Conservation (phyloP, 257 asterid genomes). For the Forsythia suspensa region DNA sequence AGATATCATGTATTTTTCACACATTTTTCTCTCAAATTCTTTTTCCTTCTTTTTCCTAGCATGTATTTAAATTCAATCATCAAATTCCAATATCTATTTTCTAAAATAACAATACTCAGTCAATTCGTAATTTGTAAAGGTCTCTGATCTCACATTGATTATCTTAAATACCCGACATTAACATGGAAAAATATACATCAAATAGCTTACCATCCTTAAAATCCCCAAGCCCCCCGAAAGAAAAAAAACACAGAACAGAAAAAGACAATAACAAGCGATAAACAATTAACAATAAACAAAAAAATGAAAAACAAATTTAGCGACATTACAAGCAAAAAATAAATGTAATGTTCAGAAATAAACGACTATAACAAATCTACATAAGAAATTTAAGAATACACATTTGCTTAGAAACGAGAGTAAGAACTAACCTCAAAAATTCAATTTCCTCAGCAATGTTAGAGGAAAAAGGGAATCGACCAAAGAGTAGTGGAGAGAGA, state of each 20-base stretch:
- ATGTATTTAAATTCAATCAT: neutral
- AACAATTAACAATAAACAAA: neutral
- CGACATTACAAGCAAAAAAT: neutral
- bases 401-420: neutral
- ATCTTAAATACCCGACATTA: neutral
- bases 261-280: neutral
- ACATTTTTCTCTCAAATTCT: neutral
- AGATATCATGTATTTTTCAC: neutral
- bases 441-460: conserved; percentile 10
- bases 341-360: neutral
- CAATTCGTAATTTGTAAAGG: neutral
- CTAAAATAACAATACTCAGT: neutral
- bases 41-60: neutral
- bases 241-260: neutral
- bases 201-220: neutral
- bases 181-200: neutral
- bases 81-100: neutral
- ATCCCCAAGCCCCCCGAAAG: neutral
- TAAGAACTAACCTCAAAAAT: conserved; percentile 24
- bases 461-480: neutral
- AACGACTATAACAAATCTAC: neutral
- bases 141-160: neutral
- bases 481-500: conserved; percentile 9
- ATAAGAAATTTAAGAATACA: conserved; percentile 1
- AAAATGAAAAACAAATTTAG: neutral